phyloP scores from a whole-genome alignment of 176 grass and related monocot species.

The Eragrostis nindensis region DNA sequence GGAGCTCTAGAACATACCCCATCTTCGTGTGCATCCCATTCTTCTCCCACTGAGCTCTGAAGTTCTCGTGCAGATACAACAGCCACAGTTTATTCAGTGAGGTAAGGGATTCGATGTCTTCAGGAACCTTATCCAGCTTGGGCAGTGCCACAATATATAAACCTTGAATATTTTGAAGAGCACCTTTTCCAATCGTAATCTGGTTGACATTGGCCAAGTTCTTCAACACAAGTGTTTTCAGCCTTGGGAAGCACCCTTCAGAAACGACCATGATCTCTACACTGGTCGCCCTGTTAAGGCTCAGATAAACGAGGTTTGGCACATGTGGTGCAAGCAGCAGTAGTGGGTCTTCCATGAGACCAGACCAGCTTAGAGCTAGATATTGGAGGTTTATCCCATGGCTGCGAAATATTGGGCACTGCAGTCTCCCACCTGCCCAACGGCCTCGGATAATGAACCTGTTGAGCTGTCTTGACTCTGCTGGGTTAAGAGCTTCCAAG shows the following conservation, averaged over 20 bases:
- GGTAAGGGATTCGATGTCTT: slow-evolving; percentile 34
- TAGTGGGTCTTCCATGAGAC: no score
- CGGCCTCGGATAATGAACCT: slow-evolving; percentile 13
- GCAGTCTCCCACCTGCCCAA: neutral
- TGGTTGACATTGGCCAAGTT: slow-evolving; percentile 7
- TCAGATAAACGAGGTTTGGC: no score
- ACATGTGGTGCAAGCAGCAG: no score
- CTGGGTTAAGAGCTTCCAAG: no score
- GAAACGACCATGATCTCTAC: slow-evolving; percentile 20
- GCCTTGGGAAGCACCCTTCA: slow-evolving; percentile 28
- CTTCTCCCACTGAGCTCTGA: neutral
- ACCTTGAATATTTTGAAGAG: slow-evolving; percentile 21
- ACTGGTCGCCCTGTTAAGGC: no score
- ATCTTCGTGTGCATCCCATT: slow-evolving; percentile 17
- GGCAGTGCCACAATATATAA: neutral
- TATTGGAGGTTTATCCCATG: neutral
- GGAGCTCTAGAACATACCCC: neutral
- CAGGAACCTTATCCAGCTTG: slow-evolving; percentile 17
- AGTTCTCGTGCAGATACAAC: neutral
- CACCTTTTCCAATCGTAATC: slow-evolving; percentile 37
- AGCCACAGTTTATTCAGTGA: slow-evolving; percentile 30
- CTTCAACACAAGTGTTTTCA: slow-evolving; percentile 8
- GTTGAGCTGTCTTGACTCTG: neutral
- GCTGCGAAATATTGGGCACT: slow-evolving; percentile 22
- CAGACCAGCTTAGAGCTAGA: no score